Percentiles rank a stretch among this genome's conserved stretches.
These are phyloP conservation scores for Ceratobasidium sp. DNA, from an alignment of 1,284 basidiomycete genomes.

Conservation along the genomic window DNA sequence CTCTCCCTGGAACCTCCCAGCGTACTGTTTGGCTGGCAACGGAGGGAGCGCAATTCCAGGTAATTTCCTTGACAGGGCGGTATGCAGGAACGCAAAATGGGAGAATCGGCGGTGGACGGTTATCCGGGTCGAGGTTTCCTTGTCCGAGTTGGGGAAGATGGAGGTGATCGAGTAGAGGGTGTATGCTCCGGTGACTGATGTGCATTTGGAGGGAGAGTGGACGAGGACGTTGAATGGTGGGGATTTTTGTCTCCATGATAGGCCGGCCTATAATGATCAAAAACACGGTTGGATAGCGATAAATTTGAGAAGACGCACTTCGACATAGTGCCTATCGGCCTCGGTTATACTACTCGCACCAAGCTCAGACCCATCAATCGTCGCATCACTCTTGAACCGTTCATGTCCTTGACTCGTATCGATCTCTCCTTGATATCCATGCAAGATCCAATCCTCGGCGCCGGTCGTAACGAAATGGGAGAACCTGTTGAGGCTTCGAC, in stretches of 20 bases:
- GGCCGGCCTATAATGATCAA: conserved; percentile 44
- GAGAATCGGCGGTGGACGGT: conserved; percentile 83
- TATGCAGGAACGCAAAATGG: conserved; percentile 80
- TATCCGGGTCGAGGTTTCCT: conserved; percentile 53
- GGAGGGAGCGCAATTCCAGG: conserved; percentile 81
- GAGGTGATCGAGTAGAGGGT: conserved; percentile 79
- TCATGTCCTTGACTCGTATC: conserved; percentile 43
- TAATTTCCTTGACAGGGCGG: conserved; percentile 66
- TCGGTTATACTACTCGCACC: conserved; percentile 36
- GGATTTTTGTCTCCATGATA: conserved; percentile 73
- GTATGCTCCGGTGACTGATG: conserved; percentile 71
- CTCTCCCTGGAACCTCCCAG: conserved; percentile 76
- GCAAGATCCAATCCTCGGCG: conserved; percentile 79
- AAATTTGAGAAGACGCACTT: conserved; percentile 56
- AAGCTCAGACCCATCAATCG: conserved; percentile 25
- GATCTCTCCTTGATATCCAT: conserved; percentile 53
- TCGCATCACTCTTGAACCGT: conserved; percentile 31
- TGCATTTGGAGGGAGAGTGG: conserved; percentile 77
- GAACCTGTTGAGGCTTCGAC: conserved; percentile 79
- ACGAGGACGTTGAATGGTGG: conserved; percentile 76
- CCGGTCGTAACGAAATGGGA: conserved; percentile 84
- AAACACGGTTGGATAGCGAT: background rate
- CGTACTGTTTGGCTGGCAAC: conserved; percentile 82
- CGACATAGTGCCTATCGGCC: conserved; percentile 72
- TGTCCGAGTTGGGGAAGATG: conserved; percentile 54